Percentiles rank a stretch among this genome's conserved stretches.
These are phyloP conservation scores for Tuber aestivum DNA, from an alignment of 495 filamentous ascomycete species.

Conservation along the genomic window DNA sequence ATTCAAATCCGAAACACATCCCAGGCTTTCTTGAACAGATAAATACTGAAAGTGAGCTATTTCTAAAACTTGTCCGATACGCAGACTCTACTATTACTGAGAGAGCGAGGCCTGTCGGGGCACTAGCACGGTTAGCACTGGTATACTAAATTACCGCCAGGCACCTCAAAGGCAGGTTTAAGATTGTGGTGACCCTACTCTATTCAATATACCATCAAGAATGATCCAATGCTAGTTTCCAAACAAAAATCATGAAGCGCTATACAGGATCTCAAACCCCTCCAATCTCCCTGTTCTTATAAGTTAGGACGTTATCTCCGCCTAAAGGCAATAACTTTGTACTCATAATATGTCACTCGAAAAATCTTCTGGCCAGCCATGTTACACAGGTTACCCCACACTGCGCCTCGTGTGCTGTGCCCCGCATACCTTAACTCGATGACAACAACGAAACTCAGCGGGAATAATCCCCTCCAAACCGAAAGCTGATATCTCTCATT, in stretches of 20 bases:
- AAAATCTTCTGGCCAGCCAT: not conserved
- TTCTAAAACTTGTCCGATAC: not conserved
- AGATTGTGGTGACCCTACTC: not conserved
- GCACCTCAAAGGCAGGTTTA: not conserved
- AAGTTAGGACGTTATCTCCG: not conserved
- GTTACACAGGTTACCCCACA: slow-evolving; percentile 5
- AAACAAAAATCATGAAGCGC: not conserved
- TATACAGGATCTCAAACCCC: not conserved
- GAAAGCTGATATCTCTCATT: not conserved
- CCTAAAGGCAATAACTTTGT: not conserved
- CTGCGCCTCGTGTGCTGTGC: not conserved
- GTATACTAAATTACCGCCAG: not conserved
- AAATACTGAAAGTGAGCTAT: not conserved
- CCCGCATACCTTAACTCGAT: not conserved
- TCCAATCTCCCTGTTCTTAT: not conserved
- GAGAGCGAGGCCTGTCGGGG: not conserved
- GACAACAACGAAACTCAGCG: slow-evolving; percentile 1
- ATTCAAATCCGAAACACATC: not conserved
- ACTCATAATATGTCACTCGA: not conserved
- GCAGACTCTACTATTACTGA: not conserved
- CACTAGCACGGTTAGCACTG: not conserved
- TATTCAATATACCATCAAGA: not conserved
- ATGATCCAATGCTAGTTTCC: not conserved
- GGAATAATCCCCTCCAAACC: not conserved
- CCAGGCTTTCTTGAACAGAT: not conserved